phyloP scores from a whole-genome alignment of 352 stramenopile genomes.

The Thalassiosira exigua region DNA sequence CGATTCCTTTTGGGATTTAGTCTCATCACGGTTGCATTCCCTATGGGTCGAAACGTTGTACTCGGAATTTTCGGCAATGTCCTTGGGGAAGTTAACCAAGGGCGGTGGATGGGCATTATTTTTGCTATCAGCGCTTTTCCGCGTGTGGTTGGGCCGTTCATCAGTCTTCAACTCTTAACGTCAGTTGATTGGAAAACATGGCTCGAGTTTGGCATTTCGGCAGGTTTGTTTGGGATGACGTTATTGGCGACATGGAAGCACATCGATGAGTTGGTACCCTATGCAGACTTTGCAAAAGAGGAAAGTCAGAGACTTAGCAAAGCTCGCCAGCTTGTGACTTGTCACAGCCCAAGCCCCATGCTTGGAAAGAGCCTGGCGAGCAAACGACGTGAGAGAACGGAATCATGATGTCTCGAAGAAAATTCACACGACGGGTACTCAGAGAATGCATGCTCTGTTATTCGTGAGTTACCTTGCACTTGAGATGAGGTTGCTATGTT shows the following conservation, averaged over 20 bases:
- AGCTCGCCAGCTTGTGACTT: too few relatives aligned
- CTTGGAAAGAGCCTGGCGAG: too few relatives aligned
- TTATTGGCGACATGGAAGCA: conserved; percentile 18
- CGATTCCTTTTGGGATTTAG: conserved; percentile 62
- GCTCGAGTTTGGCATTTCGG: conserved; percentile 44
- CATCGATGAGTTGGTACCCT: conserved; percentile 31
- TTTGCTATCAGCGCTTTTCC: conserved; percentile 65
- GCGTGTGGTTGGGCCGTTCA: conserved; percentile 58
- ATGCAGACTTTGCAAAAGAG: conserved; percentile 28
- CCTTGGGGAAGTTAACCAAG: conserved; percentile 58
- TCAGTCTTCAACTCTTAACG: conserved; percentile 28
- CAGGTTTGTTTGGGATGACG: conserved; percentile 25
- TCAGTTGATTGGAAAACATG: conserved; percentile 39
- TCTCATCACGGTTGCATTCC: conserved; percentile 64
- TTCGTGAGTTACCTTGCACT: too few relatives aligned
- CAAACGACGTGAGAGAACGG: not conserved
- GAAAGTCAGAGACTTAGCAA: not conserved
- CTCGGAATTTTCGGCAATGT: conserved; percentile 60
- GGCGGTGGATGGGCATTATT: conserved; percentile 67
- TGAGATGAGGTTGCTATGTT: too few relatives aligned
- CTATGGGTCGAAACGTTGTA: conserved; percentile 60
- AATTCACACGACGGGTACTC: too few relatives aligned
- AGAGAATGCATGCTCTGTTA: too few relatives aligned
- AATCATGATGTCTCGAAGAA: too few relatives aligned
- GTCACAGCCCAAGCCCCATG: too few relatives aligned